Evolutionary conservation across 202 grass and related monocot species (phyloP).

Genomic region (Schoenoplectus tabernaemontani): DNA sequence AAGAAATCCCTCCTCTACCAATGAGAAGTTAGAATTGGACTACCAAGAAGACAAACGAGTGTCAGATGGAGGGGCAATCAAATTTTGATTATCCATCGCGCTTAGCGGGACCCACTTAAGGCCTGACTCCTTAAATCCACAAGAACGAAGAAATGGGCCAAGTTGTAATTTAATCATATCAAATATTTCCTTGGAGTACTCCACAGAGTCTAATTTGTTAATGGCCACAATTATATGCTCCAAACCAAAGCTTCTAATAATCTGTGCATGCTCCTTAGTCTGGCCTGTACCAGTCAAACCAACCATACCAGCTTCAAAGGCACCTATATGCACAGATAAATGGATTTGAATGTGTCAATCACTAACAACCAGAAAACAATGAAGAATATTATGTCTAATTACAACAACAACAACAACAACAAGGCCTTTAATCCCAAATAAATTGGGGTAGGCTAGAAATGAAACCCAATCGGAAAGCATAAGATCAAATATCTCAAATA

Average conservation of each 20-base stretch:
- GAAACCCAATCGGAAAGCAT: no score
- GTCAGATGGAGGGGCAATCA: constrained; percentile 45
- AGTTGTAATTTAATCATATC: constrained; percentile 53
- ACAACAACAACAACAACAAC: no score
- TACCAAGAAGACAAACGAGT: constrained; percentile 74
- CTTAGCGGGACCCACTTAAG: constrained; percentile 72
- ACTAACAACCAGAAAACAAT: neutral
- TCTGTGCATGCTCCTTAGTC: constrained; percentile 83
- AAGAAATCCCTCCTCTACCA: neutral
- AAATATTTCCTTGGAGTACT: constrained; percentile 58
- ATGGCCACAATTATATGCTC: constrained; percentile 76
- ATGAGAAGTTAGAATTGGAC: constrained; percentile 6
- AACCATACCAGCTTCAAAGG: constrained; percentile 89
- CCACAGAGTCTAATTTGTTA: constrained; percentile 84
- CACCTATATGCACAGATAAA: constrained; percentile 16
- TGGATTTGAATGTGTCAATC: neutral
- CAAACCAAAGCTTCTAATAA: constrained; percentile 82
- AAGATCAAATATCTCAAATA: no score
- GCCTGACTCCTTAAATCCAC: constrained; percentile 68
- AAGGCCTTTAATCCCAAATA: no score
- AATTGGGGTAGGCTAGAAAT: no score
- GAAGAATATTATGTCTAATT: no score
- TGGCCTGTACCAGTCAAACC: constrained; percentile 44
- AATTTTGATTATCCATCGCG: constrained; percentile 78
- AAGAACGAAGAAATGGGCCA: constrained; percentile 59